A percentile compares a stretch with the other conserved stretches of the same genome.
Evolutionary conservation across 257 asterid genomes (phyloP).

Genomic region (Salvia rosmarinus): DNA sequence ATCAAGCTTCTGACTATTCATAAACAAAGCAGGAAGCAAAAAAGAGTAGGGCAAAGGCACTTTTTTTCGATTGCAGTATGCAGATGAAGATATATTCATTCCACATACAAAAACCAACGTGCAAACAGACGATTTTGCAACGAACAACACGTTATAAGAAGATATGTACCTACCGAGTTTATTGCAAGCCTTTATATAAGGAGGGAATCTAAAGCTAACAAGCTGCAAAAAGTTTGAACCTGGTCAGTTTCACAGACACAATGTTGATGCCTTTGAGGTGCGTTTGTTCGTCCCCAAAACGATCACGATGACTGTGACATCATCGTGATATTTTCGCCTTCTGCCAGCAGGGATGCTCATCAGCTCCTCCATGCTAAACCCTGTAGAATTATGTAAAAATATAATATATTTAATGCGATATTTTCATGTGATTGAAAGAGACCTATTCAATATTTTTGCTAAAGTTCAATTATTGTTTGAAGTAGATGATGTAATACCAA

Average conservation of each 20-base stretch:
- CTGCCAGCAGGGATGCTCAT: slow-evolving; percentile 93
- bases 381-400: slow-evolving; percentile 40
- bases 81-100: slow-evolving; percentile 19
- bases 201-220: slow-evolving; percentile 29
- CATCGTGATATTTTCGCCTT: slow-evolving; percentile 91
- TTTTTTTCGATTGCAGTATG: slow-evolving; percentile 22
- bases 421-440: background rate
- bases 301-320: slow-evolving; percentile 82
- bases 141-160: background rate
- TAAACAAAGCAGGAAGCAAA: background rate
- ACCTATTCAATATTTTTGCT: slow-evolving; percentile 22
- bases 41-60: background rate
- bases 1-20: slow-evolving; percentile 35
- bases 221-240: slow-evolving; percentile 33
- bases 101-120: slow-evolving; percentile 17
- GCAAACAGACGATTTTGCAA: slow-evolving; percentile 13
- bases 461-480: slow-evolving; percentile 10
- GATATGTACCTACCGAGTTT: slow-evolving; percentile 22
- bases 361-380: slow-evolving; percentile 87
- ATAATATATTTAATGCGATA: background rate
- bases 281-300: slow-evolving; percentile 79
- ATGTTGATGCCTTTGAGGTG: slow-evolving; percentile 83
- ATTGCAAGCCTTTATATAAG: slow-evolving; percentile 26
- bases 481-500: slow-evolving; percentile 21
- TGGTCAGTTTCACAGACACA: slow-evolving; percentile 42